These are phyloP conservation scores for Acidiella bohemica DNA, from an alignment of 495 filamentous ascomycete genomes.

Conservation along the genomic window DNA sequence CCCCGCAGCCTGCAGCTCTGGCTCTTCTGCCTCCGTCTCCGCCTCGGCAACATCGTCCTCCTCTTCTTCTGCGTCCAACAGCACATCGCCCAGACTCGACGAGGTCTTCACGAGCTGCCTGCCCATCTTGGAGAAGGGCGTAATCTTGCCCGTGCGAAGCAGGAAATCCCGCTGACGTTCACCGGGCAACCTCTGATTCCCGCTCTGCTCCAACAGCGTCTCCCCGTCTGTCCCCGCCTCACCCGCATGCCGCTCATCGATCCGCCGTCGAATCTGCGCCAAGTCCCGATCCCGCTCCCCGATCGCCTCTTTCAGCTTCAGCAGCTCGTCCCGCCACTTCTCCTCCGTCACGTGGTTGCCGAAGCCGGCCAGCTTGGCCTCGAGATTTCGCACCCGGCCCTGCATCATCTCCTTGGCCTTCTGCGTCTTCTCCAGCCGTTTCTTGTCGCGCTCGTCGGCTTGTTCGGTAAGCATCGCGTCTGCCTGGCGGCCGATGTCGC, in stretches of 20 bases:
- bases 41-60: constrained; percentile 25
- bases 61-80: constrained; percentile 63
- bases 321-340: constrained; percentile 47
- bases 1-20: background rate
- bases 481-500: constrained; percentile 45
- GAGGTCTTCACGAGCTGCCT: constrained; percentile 19
- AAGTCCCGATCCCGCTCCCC: constrained; percentile 52
- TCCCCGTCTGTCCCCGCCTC: constrained; percentile 32
- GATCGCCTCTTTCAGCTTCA: constrained; percentile 47
- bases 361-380: constrained; percentile 38
- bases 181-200: constrained; percentile 49
- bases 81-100: constrained; percentile 42
- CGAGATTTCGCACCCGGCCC: constrained; percentile 36
- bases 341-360: constrained; percentile 35
- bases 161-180: constrained; percentile 81
- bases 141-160: constrained; percentile 93
- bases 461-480: constrained; percentile 64
- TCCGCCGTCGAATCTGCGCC: constrained; percentile 61
- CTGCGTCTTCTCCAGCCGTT: constrained; percentile 66
- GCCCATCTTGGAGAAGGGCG: constrained; percentile 67
- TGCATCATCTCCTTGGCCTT: constrained; percentile 44
- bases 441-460: constrained; percentile 76
- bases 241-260: constrained; percentile 51
- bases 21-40: background rate
- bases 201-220: constrained; percentile 25